phyloP scores from a whole-genome alignment of 495 filamentous ascomycete genomes.

The Cudoniella acicularis region DNA sequence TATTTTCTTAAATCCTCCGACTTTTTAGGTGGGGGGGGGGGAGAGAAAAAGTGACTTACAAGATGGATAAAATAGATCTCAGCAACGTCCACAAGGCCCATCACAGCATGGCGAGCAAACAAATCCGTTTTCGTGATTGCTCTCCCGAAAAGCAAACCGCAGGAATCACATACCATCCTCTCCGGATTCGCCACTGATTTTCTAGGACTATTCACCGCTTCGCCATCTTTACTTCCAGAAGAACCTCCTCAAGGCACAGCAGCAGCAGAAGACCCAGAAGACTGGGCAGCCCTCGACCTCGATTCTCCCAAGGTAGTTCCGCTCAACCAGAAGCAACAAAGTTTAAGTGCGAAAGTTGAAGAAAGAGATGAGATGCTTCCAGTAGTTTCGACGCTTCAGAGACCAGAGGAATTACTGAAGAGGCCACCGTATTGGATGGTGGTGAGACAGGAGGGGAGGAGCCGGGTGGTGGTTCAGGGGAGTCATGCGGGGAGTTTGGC shows the following conservation, averaged over 20 bases:
- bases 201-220: conserved; percentile 6
- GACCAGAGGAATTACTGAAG: conserved; percentile 14
- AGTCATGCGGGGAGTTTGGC: conserved; percentile 16
- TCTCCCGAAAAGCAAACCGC: conserved; percentile 2
- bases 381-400: conserved; percentile 8
- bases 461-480: conserved; percentile 8
- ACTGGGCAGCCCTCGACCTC: conserved; percentile 19
- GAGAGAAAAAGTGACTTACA: no score
- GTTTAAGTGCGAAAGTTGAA: not conserved
- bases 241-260: no score
- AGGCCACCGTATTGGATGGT: conserved; percentile 20
- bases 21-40: no score
- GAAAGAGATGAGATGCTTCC: conserved; percentile 11
- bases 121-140: conserved; percentile 14
- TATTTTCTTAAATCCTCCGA: no score
- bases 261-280: conserved; percentile 10
- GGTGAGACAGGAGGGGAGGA: conserved; percentile 10
- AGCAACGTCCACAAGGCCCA: conserved; percentile 5
- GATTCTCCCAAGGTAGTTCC: no score
- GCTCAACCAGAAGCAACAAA: no score
- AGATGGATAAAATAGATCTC: conserved; percentile 12
- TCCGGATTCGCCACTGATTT: conserved; percentile 15
- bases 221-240: no score
- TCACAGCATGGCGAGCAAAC: conserved; percentile 10
- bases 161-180: not conserved